Base-by-base conservation (phyloP, 176 grass and related monocot species). In the Pontederia paniculata region DNA sequence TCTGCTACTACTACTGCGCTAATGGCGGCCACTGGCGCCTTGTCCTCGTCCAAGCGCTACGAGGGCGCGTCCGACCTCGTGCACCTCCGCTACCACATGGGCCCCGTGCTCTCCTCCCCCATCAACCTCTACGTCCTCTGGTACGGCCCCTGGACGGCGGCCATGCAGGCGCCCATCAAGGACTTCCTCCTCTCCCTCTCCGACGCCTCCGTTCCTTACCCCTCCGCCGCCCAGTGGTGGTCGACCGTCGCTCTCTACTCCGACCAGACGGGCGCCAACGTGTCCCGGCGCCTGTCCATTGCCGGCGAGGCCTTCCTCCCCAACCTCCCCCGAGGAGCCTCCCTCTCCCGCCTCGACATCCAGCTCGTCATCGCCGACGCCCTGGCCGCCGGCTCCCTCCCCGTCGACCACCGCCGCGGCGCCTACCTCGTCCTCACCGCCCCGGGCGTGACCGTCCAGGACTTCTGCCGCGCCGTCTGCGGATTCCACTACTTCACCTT, bases 401-500 rank as follows among this genome's bases (percentile, higher is more conserved):
- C 93, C 2, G 55, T 84, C 1, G 84, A 98, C 72, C 48, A 87
- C 44, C 45, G 58, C 48, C 70, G 86, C 19, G 86, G 80, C 21
- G 71, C 83, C 1, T 98, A 98, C 80, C 80, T 98, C 5, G 80
- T 98, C 19, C 93, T 98, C 42, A 91, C 93, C 4, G 64, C 93
- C 3, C 54, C 86, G 2, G 93, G 89, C 0, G 86, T 98, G 0
- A 19, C 23, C 0, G 80, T 98, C 0, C 77, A 98, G 42, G 69
- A 91, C 58, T 98, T 98, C 61, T 98, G 93, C 66, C 74, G 80
- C 12, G 65, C 83, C 70, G 86, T 78, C 0, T 97, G 93, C 60
- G 93, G 93, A 8, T 97, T 97, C 72, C 93, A 97, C 76, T 97
- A 97, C 83, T 97, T 97, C 77, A 97, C 93, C 9, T 97, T 87